Evolutionary conservation across 352 stramenopile species (phyloP).

Genomic region (Globisporangium echinulatum): DNA sequence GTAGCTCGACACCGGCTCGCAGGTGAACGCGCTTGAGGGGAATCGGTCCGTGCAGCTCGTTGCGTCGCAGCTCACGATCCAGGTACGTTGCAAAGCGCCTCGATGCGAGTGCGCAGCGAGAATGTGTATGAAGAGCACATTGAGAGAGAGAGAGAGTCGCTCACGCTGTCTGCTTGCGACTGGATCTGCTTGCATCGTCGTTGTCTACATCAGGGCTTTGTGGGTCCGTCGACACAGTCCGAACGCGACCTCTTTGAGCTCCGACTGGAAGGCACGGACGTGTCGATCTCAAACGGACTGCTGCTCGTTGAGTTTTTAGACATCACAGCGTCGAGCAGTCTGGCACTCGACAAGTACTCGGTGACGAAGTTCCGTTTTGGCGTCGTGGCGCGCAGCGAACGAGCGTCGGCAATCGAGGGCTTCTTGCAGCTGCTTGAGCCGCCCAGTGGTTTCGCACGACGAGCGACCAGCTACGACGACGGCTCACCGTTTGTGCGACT

Average conservation of each 20-base stretch:
- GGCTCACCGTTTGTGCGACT: slow-evolving; percentile 18
- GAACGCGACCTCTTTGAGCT: slow-evolving; percentile 34
- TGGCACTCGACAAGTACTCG: slow-evolving; percentile 64
- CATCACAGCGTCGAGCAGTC: slow-evolving; percentile 19
- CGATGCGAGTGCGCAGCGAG: too few species aligned
- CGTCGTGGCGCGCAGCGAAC: slow-evolving; percentile 25
- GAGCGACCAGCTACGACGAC: neutral
- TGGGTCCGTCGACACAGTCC: slow-evolving; percentile 38
- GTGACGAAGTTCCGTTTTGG: slow-evolving; percentile 47
- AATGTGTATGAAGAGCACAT: too few species aligned
- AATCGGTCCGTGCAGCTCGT: slow-evolving; percentile 25
- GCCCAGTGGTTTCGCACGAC: neutral
- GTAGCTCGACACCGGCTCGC: slow-evolving; percentile 44
- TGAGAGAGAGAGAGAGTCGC: too few species aligned
- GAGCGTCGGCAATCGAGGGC: slow-evolving; percentile 29
- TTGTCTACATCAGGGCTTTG: slow-evolving; percentile 25
- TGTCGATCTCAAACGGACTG: slow-evolving; percentile 50
- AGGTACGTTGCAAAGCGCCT: slow-evolving; percentile 15
- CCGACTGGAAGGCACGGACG: slow-evolving; percentile 22
- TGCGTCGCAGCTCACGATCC: slow-evolving; percentile 38
- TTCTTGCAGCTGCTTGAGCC: slow-evolving; percentile 33
- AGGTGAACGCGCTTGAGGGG: slow-evolving; percentile 35
- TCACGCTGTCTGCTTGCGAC: neutral
- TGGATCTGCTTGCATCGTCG: neutral
- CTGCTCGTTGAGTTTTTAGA: slow-evolving; percentile 31